A percentile compares a stretch with the other conserved stretches of the same genome.
Evolutionary conservation across 1,139 yeast genomes (phyloP).

Genomic region (Candida smagusa): DNA sequence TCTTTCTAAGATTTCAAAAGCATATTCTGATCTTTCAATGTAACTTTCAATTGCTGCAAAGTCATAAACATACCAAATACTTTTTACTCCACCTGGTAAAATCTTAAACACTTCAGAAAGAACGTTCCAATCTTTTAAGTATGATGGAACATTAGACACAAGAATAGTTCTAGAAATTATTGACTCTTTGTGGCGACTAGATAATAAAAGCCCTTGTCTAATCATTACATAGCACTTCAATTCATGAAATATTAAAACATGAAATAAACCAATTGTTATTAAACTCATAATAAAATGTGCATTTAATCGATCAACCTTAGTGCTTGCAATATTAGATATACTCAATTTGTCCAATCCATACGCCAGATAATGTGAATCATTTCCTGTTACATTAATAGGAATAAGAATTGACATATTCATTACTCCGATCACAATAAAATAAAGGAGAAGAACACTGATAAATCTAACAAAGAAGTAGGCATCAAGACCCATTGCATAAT

Average conservation of each 20-base stretch:
- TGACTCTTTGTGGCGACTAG: conserved; percentile 22
- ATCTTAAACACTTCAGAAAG: conserved; percentile 25
- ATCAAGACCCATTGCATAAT: conserved; percentile 56
- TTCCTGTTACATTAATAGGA: conserved; percentile 56
- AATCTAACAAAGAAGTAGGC: conserved; percentile 61
- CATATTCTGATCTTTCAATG: conserved; percentile 29
- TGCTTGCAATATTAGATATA: conserved; percentile 55
- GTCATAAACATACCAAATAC: conserved; percentile 51
- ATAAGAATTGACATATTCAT: conserved; percentile 52
- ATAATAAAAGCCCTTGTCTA: conserved; percentile 34
- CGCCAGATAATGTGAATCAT: conserved; percentile 26
- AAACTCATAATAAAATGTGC: conserved; percentile 56
- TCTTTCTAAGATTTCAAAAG: conserved; percentile 40
- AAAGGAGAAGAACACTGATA: conserved; percentile 42
- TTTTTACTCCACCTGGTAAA: conserved; percentile 46
- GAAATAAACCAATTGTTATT: conserved; percentile 51
- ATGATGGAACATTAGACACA: conserved; percentile 47
- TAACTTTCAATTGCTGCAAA: conserved; percentile 30
- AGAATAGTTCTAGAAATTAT: conserved; percentile 40
- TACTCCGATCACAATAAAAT: conserved; percentile 48
- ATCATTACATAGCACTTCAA: conserved; percentile 45
- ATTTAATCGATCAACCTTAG: conserved; percentile 43
- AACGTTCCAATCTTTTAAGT: conserved; percentile 24
- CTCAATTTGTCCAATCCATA: conserved; percentile 58
- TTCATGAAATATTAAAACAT: conserved; percentile 50